Evolutionary conservation across 225 moss, liverwort and hornwort genomes (phyloP).

Genomic region (Marchantia polymorpha): DNA sequence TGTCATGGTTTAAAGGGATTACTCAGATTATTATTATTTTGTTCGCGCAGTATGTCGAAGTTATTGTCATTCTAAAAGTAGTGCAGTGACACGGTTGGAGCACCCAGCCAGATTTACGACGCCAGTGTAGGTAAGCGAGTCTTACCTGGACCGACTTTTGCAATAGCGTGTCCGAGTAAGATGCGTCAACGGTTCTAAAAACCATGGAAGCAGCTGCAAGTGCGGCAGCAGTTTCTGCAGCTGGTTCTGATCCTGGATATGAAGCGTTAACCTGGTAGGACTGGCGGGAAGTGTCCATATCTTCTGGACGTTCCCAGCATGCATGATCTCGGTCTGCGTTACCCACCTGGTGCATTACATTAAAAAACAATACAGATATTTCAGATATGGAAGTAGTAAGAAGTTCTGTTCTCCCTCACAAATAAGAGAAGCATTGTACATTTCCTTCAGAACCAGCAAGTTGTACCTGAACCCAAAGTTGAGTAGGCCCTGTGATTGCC

Average conservation of each 20-base stretch:
- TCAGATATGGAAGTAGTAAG: no score
- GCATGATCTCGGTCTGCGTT: conserved; percentile 58
- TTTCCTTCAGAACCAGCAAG: no score
- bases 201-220: conserved; percentile 67
- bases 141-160: conserved; percentile 34
- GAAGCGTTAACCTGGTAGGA: conserved; percentile 57
- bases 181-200: conserved; percentile 43
- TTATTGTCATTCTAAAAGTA: no score
- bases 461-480: conserved; percentile 46
- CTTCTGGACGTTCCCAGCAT: conserved; percentile 88
- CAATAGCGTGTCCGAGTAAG: conserved; percentile 45
- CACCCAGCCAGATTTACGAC: no score
- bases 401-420: no score
- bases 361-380: not conserved
- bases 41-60: no score
- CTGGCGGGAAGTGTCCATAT: conserved; percentile 71
- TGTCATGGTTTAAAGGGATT: no score
- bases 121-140: not conserved
- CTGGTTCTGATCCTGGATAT: conserved; percentile 71
- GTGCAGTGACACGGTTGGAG: no score
- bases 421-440: no score
- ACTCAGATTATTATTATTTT: no score
- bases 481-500: conserved; percentile 55
- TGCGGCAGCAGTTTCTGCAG: conserved; percentile 79
- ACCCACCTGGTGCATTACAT: conserved; percentile 42